Evolutionary conservation across 345 rosid species (phyloP), one percentile per base, ranked within the genome.

Genomic region (Eucalyptus fibrosa): DNA sequence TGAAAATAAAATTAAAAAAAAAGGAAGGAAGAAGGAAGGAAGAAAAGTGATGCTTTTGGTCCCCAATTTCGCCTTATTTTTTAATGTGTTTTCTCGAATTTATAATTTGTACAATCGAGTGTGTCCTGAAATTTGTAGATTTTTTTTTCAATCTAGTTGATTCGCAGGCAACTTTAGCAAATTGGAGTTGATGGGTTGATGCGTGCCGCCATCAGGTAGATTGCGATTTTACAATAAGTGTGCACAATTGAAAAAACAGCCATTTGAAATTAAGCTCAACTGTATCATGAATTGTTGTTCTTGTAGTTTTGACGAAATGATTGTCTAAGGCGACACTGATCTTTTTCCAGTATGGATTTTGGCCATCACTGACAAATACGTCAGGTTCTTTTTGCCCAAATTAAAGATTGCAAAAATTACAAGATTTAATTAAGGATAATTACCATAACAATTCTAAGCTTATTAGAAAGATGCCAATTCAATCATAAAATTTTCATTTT

Each of bases 151-250:
- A 65, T 65, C 77, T 2, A 65, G 37, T n/a, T 8, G 10, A 65
- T 65, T 4, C 3, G 17, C 5, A 15, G 40, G 21, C 77, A 65
- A n/a, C 19, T 65, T 17, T 65, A 65, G 77, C 21, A 65, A n/a
- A n/a, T 65, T 16, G 15, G 34, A 65, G 77, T 0, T 65, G 19
- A 65, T 65, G 77, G 77, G 77, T 65, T 17, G 37, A n/a, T 16
- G 77, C 6, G 6, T 65, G 19, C 77, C 1, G 0, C 77, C 34
- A 32, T 2, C 6, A 8, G 3, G 37, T 3, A 16, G 1, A 65
- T 3, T 62, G 9, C 4, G 9, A 30, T 62, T 30, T 62, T 2
- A 14, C 32, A 60, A 60, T 60, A 60, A 28, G 1, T 65, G 40
- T 1, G 21, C 12, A n/a, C 40, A n/a, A n/a, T n/a, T 34, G 40